phyloP scores from a whole-genome alignment of 202 grass and related monocot genomes.

The Carex arenaria region DNA sequence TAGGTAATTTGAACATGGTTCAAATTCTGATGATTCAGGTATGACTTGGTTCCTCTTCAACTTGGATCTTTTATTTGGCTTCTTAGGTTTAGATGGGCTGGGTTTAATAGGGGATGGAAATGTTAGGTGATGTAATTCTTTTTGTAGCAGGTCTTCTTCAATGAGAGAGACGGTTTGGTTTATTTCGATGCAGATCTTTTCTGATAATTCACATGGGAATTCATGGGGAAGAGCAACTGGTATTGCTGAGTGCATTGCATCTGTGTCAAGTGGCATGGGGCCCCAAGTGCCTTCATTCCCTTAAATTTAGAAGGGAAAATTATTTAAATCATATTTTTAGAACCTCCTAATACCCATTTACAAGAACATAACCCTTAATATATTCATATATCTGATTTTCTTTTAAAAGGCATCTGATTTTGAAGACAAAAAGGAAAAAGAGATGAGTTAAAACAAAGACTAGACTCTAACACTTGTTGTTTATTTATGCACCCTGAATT shows the following conservation, averaged over 20 bases:
- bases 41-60: conserved; percentile 36
- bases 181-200: conserved; percentile 60
- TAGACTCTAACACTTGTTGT: not conserved
- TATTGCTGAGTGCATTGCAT: conserved; percentile 61
- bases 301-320: not conserved
- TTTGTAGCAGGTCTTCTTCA: conserved; percentile 47
- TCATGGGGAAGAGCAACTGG: conserved; percentile 58
- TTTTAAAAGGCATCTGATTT: not conserved
- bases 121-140: conserved; percentile 39
- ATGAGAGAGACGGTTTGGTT: conserved; percentile 57
- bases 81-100: conserved; percentile 43
- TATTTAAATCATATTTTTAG: conserved; percentile 7
- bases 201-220: conserved; percentile 83
- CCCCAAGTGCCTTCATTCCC: conserved; percentile 26
- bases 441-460: not conserved
- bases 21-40: conserved; percentile 38
- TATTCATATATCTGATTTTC: not conserved
- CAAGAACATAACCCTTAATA: not conserved
- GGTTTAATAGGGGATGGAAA: conserved; percentile 32
- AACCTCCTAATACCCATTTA: not conserved
- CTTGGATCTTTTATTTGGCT: conserved; percentile 54
- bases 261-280: conserved; percentile 60
- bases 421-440: not conserved
- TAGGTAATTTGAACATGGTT: conserved; percentile 61
- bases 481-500: not conserved